Evolutionary conservation across 768 basidiomycete genomes (phyloP), one percentile per base, ranked within the genome.

Genomic region (Boletus eberwhitei): DNA sequence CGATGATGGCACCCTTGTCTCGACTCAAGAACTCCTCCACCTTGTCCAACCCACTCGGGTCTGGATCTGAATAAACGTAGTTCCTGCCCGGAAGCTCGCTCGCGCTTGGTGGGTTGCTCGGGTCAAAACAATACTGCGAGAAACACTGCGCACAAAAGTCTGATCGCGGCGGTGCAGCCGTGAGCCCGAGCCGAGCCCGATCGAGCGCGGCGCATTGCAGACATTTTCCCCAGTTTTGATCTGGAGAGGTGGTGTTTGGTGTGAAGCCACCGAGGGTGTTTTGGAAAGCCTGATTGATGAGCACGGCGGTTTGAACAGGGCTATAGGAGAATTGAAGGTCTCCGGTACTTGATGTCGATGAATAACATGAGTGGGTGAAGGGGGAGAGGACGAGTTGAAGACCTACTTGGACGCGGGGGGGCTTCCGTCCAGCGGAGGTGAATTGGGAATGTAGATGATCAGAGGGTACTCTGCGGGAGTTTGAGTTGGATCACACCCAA

Each of bases 391-490:
- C 22, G 17, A 16, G 16, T 21, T 16, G 24, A n/a, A 49, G 31
- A 59, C 60, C 8, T 47, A 87, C 87, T 90, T 84, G n/a, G 83
- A 76, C 19, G 84, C 79, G 13, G 88, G 86, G 52, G 78, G 65
- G 53, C 75, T 77, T 22, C 85, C 86, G 51, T 75, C 77, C 19
- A 84, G 59, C 4, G 86, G 86, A n/a, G 89, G 87, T 31, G 87
- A 78, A 65, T 87, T 89, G 7, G 91, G 90, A 8, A 92, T 74
- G 62, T 88, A 90, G 40, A 92, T 79, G 38, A 92, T 70, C 19
- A 92, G 59, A 0, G 89, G 89, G 57, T 78, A 87, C 53, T 81
- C 79, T 2, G 81, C 70, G 14, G 84, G 78, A 5, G 26, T 67
- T 43, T 77, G 65, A 4, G 50, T 64, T 16, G 84, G 79, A 61